phyloP scores from a whole-genome alignment of 1,284 basidiomycete genomes.

The Exobasidium cylindrosporum region DNA sequence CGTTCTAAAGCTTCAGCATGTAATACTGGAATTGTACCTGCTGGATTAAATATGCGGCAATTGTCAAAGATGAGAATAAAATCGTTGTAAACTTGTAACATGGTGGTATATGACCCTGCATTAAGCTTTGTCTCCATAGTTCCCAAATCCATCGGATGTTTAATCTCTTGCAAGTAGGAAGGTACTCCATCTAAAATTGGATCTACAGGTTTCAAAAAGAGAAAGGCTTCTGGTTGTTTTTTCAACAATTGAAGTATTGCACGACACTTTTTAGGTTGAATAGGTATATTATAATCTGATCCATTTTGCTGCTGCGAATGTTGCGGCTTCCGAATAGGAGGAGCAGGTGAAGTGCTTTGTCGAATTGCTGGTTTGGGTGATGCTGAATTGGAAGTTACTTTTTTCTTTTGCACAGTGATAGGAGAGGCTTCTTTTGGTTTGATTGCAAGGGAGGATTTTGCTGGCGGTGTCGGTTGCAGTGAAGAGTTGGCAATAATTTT shows the following conservation, averaged over 20 bases:
- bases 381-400: conserved; percentile 9
- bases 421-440: conserved; percentile 11
- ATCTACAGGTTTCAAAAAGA: conserved; percentile 84
- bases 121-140: conserved; percentile 70
- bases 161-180: conserved; percentile 92
- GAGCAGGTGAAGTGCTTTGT: conserved; percentile 8
- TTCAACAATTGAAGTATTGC: conserved; percentile 67
- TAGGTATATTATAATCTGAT: conserved; percentile 34
- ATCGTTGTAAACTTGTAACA: conserved; percentile 70
- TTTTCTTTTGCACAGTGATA: neutral
- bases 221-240: conserved; percentile 69
- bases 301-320: conserved; percentile 16
- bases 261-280: conserved; percentile 65
- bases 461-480: conserved; percentile 10
- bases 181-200: conserved; percentile 69
- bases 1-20: conserved; percentile 71
- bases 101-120: conserved; percentile 35
- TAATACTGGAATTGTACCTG: conserved; percentile 67
- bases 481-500: conserved; percentile 4
- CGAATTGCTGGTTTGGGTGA: neutral
- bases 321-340: neutral
- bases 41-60: conserved; percentile 60
- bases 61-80: conserved; percentile 82
- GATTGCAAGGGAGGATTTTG: conserved; percentile 19
- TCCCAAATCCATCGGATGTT: conserved; percentile 84